Evolutionary conservation across 1,284 basidiomycete genomes (phyloP).

Genomic region (Pseudozyma tsukubaensis): DNA sequence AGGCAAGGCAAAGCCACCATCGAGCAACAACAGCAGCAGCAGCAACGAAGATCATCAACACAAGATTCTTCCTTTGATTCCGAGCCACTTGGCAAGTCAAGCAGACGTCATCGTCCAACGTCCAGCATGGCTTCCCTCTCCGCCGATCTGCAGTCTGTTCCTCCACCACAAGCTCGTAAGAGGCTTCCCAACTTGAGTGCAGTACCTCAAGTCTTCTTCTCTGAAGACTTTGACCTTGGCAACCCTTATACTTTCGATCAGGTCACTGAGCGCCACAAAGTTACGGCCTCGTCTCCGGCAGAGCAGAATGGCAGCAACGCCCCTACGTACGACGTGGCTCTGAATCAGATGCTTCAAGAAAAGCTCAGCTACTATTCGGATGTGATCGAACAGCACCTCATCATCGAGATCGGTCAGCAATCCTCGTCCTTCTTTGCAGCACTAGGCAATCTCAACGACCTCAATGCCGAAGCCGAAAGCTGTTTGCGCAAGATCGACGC

Average conservation of each 20-base stretch:
- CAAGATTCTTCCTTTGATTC: conserved; percentile 26
- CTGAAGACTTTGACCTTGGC: conserved; percentile 83
- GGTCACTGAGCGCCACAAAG: conserved; percentile 76
- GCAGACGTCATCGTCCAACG: conserved; percentile 23
- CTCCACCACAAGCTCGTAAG: conserved; percentile 35
- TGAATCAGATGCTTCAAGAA: conserved; percentile 80
- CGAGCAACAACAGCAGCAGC: conserved; percentile 24
- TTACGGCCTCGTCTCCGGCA: conserved; percentile 18
- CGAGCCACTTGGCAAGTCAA: conserved; percentile 23
- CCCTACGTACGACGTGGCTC: conserved; percentile 57
- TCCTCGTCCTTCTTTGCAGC: conserved; percentile 96
- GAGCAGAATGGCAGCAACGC: conserved; percentile 13
- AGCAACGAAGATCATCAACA: conserved; percentile 10
- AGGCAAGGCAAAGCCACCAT: conserved; percentile 48
- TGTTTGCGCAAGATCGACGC: conserved; percentile 82
- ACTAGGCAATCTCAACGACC: conserved; percentile 89
- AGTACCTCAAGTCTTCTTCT: conserved; percentile 82
- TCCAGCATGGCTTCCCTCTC: conserved; percentile 42
- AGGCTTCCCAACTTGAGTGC: conserved; percentile 74
- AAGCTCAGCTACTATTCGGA: conserved; percentile 92
- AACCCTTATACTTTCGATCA: conserved; percentile 84
- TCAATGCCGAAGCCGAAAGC: conserved; percentile 86
- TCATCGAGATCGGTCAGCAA: conserved; percentile 89
- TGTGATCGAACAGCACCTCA: conserved; percentile 92
- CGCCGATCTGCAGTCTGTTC: conserved; percentile 40